A percentile compares a stretch with the other conserved stretches of the same genome.
phyloP scores from a whole-genome alignment of 2,329 filamentous ascomycete genomes.

The Clarireedia hainanense region DNA sequence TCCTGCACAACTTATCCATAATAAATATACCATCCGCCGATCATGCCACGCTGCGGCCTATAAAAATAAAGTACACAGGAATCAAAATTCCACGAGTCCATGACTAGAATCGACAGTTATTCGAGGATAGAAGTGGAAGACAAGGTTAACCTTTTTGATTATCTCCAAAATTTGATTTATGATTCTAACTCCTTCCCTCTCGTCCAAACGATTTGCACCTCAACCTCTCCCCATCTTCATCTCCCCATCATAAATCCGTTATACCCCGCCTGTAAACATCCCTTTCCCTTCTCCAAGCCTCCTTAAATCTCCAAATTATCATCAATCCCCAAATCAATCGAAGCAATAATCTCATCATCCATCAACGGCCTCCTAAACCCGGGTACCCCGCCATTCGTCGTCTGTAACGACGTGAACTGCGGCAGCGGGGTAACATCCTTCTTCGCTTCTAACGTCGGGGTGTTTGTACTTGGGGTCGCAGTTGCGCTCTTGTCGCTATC shows the following conservation, averaged over 20 bases:
- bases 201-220: too few relatives aligned
- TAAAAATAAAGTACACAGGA: too few relatives aligned
- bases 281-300: neutral
- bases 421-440: conserved; percentile 39
- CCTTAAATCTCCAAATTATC: conserved; percentile 48
- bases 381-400: conserved; percentile 45
- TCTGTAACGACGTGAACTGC: conserved; percentile 37
- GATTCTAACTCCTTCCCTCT: too few relatives aligned
- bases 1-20: too few relatives aligned
- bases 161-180: too few relatives aligned
- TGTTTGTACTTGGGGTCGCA: conserved; percentile 40
- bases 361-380: conserved; percentile 72
- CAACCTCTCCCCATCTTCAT: neutral
- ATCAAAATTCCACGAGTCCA: too few relatives aligned
- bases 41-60: too few relatives aligned
- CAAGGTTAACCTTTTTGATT: too few relatives aligned
- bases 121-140: too few relatives aligned
- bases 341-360: conserved; percentile 88
- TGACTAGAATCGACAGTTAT: too few relatives aligned
- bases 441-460: conserved; percentile 38
- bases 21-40: too few relatives aligned
- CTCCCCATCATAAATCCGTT: neutral
- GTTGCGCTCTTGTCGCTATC: conserved; percentile 43
- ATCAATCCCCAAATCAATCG: conserved; percentile 85
- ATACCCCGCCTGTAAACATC: neutral